Evolutionary conservation across 331 rosid species (phyloP).

Genomic region (Rhamnella rubrinervis): DNA sequence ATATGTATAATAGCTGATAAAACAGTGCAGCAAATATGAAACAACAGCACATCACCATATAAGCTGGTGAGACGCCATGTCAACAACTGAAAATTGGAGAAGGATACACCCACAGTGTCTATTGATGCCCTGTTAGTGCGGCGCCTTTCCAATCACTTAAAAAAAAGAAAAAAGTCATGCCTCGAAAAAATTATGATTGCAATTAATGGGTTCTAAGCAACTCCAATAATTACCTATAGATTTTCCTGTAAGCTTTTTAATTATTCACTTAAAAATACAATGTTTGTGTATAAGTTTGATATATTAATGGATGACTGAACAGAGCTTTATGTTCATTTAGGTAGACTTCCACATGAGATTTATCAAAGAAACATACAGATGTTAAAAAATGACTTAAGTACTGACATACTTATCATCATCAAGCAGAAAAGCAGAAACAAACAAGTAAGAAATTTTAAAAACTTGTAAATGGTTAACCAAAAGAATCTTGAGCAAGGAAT

Average conservation of each 20-base stretch:
- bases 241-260: too few species aligned
- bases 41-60: too few species aligned
- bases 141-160: too few species aligned
- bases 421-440: conserved; percentile 5
- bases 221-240: not conserved
- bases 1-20: too few species aligned
- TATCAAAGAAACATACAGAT: not conserved
- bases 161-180: too few species aligned
- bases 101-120: too few species aligned
- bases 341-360: not conserved
- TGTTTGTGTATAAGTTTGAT: not conserved
- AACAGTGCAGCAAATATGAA: too few species aligned
- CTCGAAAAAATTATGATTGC: too few species aligned
- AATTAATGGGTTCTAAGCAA: not conserved
- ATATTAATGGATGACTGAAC: not conserved
- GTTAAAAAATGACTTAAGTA: not conserved
- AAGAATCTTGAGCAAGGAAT: conserved; percentile 70
- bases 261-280: too few species aligned
- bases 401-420: not conserved
- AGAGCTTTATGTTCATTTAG: not conserved
- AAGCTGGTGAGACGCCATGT: too few species aligned
- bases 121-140: too few species aligned
- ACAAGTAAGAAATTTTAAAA: not conserved
- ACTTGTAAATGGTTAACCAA: conserved; percentile 44
- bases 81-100: too few species aligned